Evolutionary conservation across 805 yeast genomes (phyloP).

Genomic region (Hanseniaspora clermontiae): DNA sequence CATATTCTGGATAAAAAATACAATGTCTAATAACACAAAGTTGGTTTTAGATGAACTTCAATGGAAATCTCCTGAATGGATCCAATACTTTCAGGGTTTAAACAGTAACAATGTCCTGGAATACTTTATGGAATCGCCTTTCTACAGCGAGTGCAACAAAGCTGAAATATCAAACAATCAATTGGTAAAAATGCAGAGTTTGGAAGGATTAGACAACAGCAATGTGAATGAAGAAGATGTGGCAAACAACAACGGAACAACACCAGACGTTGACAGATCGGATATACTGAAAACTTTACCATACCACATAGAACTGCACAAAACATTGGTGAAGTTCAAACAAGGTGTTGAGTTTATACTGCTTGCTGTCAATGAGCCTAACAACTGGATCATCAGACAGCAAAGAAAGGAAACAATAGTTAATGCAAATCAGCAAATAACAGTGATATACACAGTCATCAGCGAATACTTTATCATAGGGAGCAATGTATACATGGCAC

Average conservation of each 20-base stretch:
- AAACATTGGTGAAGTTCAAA: slow-evolving; percentile 59
- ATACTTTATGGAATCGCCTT: slow-evolving; percentile 87
- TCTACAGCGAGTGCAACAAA: slow-evolving; percentile 54
- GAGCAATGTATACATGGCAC: slow-evolving; percentile 86
- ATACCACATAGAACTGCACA: slow-evolving; percentile 31
- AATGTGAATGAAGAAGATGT: slow-evolving; percentile 4
- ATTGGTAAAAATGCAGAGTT: slow-evolving; percentile 89
- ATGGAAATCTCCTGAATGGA: slow-evolving; percentile 98
- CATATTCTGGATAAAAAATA: slow-evolving; percentile 29
- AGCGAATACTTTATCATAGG: slow-evolving; percentile 83
- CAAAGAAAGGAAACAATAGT: slow-evolving; percentile 49
- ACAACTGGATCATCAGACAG: slow-evolving; percentile 80
- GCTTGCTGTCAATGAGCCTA: slow-evolving; percentile 69
- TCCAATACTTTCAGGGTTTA: slow-evolving; percentile 68
- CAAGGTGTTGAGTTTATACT: slow-evolving; percentile 72
- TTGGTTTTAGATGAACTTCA: slow-evolving; percentile 84
- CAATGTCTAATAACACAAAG: slow-evolving; percentile 96
- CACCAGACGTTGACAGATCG: slow-evolving; percentile 12
- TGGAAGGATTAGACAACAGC: slow-evolving; percentile 16
- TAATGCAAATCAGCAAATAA: slow-evolving; percentile 30
- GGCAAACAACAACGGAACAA: slow-evolving; percentile 11
- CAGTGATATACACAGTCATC: slow-evolving; percentile 27
- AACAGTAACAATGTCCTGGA: slow-evolving; percentile 84
- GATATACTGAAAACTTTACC: slow-evolving; percentile 22
- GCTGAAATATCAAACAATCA: slow-evolving; percentile 70